A percentile compares a stretch with the other conserved stretches of the same genome.
Evolutionary conservation across 108 stramenopile species (phyloP).

Genomic region (Cyclotella cryptica): DNA sequence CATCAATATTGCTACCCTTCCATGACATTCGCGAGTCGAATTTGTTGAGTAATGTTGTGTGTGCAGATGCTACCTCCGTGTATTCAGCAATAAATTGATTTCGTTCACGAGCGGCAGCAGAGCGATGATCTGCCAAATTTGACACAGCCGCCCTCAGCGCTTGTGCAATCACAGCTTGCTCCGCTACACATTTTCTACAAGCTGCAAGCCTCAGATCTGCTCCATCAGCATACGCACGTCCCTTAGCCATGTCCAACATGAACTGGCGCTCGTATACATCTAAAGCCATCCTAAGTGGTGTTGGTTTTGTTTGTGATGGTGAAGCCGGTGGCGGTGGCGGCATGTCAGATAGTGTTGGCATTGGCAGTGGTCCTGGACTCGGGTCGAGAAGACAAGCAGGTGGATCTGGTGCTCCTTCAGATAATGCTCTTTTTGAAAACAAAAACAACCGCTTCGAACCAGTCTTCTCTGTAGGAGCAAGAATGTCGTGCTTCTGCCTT

Average conservation of each 20-base stretch:
- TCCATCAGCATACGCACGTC: constrained; percentile 77
- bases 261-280: constrained; percentile 82
- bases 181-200: constrained; percentile 76
- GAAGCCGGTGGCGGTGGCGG: constrained; percentile 51
- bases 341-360: constrained; percentile 44
- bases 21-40: constrained; percentile 57
- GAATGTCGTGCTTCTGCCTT: constrained; percentile 30
- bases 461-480: constrained; percentile 74
- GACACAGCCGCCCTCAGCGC: constrained; percentile 85
- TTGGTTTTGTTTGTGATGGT: constrained; percentile 38
- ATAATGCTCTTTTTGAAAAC: constrained; percentile 83
- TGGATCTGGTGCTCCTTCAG: constrained; percentile 75
- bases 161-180: constrained; percentile 83
- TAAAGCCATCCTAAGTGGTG: constrained; percentile 78
- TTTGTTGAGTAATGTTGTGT: constrained; percentile 59
- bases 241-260: constrained; percentile 75
- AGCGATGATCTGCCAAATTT: constrained; percentile 84
- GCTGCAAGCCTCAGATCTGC: constrained; percentile 75
- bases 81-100: constrained; percentile 71
- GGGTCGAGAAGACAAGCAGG: constrained; percentile 71
- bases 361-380: constrained; percentile 55
- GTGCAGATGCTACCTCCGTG: constrained; percentile 56
- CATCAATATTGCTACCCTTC: constrained; percentile 1
- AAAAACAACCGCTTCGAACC: constrained; percentile 82
- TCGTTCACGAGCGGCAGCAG: constrained; percentile 69